Evolutionary conservation across 257 asterid species (phyloP), one percentile per base, ranked within the genome.

Genomic region (Petrea volubilis): DNA sequence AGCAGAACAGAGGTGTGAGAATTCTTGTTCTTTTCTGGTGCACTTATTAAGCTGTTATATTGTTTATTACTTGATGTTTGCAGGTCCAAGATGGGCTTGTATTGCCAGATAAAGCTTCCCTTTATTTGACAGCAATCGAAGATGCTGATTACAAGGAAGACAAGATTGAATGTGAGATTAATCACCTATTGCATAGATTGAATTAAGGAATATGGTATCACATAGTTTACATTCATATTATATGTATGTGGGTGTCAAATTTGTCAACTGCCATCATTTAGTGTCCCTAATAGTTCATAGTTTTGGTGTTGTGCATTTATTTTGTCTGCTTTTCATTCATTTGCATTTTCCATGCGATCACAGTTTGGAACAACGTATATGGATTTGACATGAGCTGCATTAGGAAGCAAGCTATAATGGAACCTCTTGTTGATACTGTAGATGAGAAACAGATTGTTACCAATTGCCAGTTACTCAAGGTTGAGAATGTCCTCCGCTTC

Each of bases 381-480:
- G 99, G 99, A 67, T 95, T 92, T 68, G 86, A 95, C 74, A 95
- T 95, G 99, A 95, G 96, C 85, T 95, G 99, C 85, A 92, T 95
- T 33, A 82, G 98, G 88, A 92, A 92, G 88, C 97, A 81, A 76
- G 76, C 97, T 70, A 88, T 95, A 66, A 46, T 73, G 74, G 99
- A 95, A 75, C 99, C 99, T 60, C 93, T 95, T 72, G 98, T 95
- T 68, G 99, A 95, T 84, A 88, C 84, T 6, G 99, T 95, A 10
- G 96, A 95, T 49, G 91, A 87, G 84, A 90, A 90, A 17, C 99
- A 95, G 85, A 85, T 95, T 71, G 99, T 90, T 66, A 92, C 98
- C 44, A 90, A 86, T 80, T 79, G 87, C 82, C 96, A 87, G 66
- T 72, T 87, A 68, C 98, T 95, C 62, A 95, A 95, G 99, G 99